phyloP scores from a whole-genome alignment of 352 stramenopile genomes.

The Globisporangium rhizosaccharum region DNA sequence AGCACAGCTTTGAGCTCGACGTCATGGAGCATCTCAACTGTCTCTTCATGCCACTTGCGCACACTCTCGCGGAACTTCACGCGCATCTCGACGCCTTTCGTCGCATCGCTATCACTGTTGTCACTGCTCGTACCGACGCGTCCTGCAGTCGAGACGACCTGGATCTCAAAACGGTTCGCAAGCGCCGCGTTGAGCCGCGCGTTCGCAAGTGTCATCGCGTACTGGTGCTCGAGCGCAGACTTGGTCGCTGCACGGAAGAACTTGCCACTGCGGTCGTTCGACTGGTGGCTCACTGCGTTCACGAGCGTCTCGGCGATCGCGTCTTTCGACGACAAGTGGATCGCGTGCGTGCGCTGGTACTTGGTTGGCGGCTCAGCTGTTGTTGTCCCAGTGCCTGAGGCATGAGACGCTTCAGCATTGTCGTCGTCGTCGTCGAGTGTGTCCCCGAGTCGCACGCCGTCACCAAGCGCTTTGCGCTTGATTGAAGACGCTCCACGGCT shows the following conservation, averaged over 20 bases:
- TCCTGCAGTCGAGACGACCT: slow-evolving; percentile 23
- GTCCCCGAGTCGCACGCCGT: slow-evolving; percentile 47
- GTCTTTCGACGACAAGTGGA: slow-evolving; percentile 75
- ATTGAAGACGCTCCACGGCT: slow-evolving; percentile 14
- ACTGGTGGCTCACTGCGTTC: slow-evolving; percentile 53
- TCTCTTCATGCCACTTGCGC: slow-evolving; percentile 82
- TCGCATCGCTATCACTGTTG: neutral
- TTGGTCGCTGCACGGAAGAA: slow-evolving; percentile 79
- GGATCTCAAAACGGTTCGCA: slow-evolving; percentile 49
- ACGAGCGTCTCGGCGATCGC: slow-evolving; percentile 62
- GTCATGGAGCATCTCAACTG: slow-evolving; percentile 54
- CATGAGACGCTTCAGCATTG: neutral
- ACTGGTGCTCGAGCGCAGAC: slow-evolving; percentile 75
- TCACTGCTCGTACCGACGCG: slow-evolving; percentile 10
- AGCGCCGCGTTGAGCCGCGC: slow-evolving; percentile 70
- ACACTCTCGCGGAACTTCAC: slow-evolving; percentile 77
- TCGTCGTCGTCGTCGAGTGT: slow-evolving; percentile 25
- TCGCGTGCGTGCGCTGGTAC: slow-evolving; percentile 39
- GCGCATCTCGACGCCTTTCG: slow-evolving; percentile 31
- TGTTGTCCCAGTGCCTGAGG: neutral
- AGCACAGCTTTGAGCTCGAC: slow-evolving; percentile 64
- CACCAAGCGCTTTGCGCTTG: slow-evolving; percentile 41
- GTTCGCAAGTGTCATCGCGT: slow-evolving; percentile 68
- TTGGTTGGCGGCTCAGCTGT: slow-evolving; percentile 22
- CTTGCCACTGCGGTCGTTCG: slow-evolving; percentile 52